Conservation (phyloP, 129 eudicot genomes). For the Flaveria bidentis region DNA sequence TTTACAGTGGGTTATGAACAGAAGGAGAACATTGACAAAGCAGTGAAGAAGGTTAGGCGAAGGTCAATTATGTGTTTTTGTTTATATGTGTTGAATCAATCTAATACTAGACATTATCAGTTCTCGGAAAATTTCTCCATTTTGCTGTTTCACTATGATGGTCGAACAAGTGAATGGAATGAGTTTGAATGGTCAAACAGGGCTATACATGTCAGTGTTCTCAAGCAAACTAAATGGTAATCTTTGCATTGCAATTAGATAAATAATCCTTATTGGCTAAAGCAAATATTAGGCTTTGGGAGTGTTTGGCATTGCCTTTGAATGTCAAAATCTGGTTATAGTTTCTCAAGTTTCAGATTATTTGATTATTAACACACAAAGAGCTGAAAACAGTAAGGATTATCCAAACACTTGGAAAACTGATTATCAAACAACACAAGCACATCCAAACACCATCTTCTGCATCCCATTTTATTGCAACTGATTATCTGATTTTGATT, state of each 20-base stretch:
- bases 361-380: neutral
- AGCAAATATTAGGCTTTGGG: neutral
- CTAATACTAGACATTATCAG: slow-evolving; percentile 29
- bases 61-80: neutral
- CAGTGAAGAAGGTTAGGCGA: slow-evolving; percentile 44
- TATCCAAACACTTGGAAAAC: neutral
- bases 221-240: slow-evolving; percentile 56
- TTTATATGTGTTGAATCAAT: slow-evolving; percentile 13
- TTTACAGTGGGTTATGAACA: slow-evolving; percentile 50
- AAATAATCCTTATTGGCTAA: neutral
- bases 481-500: neutral
- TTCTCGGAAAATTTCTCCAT: slow-evolving; percentile 46
- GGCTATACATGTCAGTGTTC: slow-evolving; percentile 48
- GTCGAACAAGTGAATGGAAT: slow-evolving; percentile 50
- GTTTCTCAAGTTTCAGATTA: neutral
- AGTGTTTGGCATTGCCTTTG: slow-evolving; percentile 1
- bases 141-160: slow-evolving; percentile 50
- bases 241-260: neutral
- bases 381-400: neutral
- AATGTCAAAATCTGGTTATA: neutral
- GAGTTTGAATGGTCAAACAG: slow-evolving; percentile 50
- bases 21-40: slow-evolving; percentile 42
- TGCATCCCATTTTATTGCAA: neutral
- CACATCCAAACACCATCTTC: neutral
- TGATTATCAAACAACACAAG: neutral